Base-by-base conservation (phyloP, 495 filamentous ascomycete species). In the Neurospora hispaniola region DNA sequence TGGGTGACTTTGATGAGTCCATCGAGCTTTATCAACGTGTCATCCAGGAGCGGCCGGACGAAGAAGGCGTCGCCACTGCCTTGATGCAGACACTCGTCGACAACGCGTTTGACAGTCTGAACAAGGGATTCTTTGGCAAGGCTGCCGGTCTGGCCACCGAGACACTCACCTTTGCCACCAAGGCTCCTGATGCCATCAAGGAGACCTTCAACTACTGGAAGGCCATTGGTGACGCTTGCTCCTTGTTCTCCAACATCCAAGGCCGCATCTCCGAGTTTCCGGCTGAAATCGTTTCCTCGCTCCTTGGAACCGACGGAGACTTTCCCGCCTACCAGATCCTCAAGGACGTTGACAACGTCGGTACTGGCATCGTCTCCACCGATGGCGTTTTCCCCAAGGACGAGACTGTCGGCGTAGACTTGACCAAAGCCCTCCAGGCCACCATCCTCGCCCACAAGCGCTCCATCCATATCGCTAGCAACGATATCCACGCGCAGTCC, bases 181-280 rank as follows among this genome's bases (percentile, higher is more conserved):
- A 80, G 27, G 83, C 81, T 9, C 78, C 80, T 1, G 71, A 72
- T 12, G 75, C 72, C 41, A 79, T 85, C 38, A 83, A 85, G 40
- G 86, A 90, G 35, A 92, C 93, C 2, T 98, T 98, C 84, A 98
- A 97, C 76, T 86, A 97, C 31, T 98, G 96, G 96, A 98, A 95
- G 80, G 89, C 91, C 5, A 82, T 97, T 20, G 94, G 90, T n/a
- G 96, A 99, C 82, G 91, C 93, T 3, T 97, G 91, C 81, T 86
- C 92, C 4, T 77, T 96, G 1, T 97, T 96, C 75, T 90, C 92
- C 5, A 91, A 86, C 80, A 88, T 97, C 20, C 93, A 93, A 75
- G 84, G 86, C 44, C 89, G 88, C 27, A 75, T 88, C 9, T 79
- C 81, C 8, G 82, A 88, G 20, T 84, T 96, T 48, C 91, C 93